A percentile compares a stretch with the other conserved stretches of the same genome.
These are phyloP conservation scores for Diaporthe vaccinii DNA, from an alignment of 2,329 filamentous ascomycete species.

Conservation along the genomic window DNA sequence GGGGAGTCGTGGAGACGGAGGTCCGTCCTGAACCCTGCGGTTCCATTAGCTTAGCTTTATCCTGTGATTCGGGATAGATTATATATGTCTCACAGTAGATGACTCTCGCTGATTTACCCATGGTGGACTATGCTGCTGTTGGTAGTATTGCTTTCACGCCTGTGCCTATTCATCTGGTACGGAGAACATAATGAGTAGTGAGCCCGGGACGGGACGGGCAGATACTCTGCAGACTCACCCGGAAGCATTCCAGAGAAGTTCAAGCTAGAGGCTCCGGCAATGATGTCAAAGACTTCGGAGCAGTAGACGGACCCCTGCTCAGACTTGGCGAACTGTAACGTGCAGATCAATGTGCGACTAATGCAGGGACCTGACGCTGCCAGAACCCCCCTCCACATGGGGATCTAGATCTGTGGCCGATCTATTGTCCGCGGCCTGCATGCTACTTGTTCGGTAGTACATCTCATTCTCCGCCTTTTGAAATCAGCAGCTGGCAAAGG, in stretches of 20 bases:
- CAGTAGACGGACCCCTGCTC: slow-evolving; percentile 2
- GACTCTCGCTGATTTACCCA: slow-evolving; percentile 36
- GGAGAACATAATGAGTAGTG: background rate
- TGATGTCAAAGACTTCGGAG: slow-evolving; percentile 30
- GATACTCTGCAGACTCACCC: background rate
- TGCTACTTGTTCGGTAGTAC: no score
- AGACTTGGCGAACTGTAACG: slow-evolving; percentile 16
- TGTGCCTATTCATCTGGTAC: background rate
- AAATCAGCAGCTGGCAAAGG: background rate
- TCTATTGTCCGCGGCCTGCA: background rate
- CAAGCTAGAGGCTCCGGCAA: background rate
- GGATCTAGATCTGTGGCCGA: slow-evolving; percentile 9
- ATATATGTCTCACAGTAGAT: slow-evolving; percentile 27
- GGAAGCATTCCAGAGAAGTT: background rate
- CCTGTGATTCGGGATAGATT: no score
- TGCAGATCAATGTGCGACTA: slow-evolving; percentile 24
- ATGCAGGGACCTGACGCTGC: slow-evolving; percentile 26
- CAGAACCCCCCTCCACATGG: background rate
- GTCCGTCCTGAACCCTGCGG: slow-evolving; percentile 78
- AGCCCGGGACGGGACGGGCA: rapidly evolving
- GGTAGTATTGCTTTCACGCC: background rate
- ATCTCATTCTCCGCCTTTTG: background rate
- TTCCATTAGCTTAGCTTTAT: slow-evolving; percentile 49
- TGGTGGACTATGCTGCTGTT: background rate
- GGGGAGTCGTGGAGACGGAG: slow-evolving; percentile 83